A percentile compares a stretch with the other conserved stretches of the same genome.
Evolutionary conservation across 2,329 filamentous ascomycete species (phyloP).

Genomic region (Coniochaeta pulveracea): DNA sequence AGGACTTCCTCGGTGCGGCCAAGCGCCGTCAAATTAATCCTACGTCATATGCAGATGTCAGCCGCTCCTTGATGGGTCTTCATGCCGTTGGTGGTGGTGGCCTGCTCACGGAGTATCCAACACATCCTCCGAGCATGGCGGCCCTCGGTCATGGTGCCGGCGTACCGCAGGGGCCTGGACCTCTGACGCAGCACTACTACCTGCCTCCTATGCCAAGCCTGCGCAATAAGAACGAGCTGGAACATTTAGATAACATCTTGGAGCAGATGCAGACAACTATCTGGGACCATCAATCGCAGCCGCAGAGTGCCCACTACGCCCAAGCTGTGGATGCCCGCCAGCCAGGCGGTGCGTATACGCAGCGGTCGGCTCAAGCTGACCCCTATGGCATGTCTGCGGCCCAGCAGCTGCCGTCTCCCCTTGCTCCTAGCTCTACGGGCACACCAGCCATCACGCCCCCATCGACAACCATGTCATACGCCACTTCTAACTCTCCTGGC

Average conservation of each 20-base stretch:
- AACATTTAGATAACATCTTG: conserved; percentile 89
- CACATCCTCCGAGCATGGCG: conserved; percentile 15
- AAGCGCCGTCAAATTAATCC: conserved; percentile 89
- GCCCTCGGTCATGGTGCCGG: conserved; percentile 44
- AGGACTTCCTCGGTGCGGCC: conserved; percentile 87
- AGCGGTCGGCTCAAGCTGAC: conserved; percentile 17
- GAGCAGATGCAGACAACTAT: conserved; percentile 95
- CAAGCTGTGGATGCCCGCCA: conserved; percentile 48
- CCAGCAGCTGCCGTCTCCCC: conserved; percentile 49
- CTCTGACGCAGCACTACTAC: conserved; percentile 71
- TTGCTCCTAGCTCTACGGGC: conserved; percentile 46
- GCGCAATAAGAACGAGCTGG: conserved; percentile 83
- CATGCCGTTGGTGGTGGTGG: conserved; percentile 55
- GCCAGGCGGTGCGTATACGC: conserved; percentile 18
- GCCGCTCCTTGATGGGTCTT: conserved; percentile 74
- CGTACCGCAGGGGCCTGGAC: conserved; percentile 40
- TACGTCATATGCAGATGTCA: conserved; percentile 80
- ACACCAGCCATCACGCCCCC: conserved; percentile 70
- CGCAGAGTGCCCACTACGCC: conserved; percentile 66
- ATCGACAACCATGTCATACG: conserved; percentile 65
- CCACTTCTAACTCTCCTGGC: conserved; percentile 63
- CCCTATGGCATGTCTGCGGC: conserved; percentile 31
- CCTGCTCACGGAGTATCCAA: conserved; percentile 39
- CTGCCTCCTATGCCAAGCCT: conserved; percentile 79
- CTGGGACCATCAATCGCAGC: conserved; percentile 82